Evolutionary conservation across 768 basidiomycete species (phyloP).

Genomic region (Boletus sensibilis): DNA sequence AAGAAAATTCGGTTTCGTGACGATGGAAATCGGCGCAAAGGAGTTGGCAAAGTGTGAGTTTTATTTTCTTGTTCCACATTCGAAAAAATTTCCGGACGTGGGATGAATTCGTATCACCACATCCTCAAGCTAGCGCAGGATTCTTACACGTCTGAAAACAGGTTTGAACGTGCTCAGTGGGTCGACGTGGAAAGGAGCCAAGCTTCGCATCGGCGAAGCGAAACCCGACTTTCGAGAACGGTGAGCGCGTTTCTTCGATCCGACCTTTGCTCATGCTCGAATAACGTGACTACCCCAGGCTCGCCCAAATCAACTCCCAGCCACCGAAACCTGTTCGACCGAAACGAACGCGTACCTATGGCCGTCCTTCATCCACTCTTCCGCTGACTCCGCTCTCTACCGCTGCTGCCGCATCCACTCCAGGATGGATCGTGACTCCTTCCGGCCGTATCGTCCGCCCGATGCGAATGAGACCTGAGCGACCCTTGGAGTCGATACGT

Average conservation of each 20-base stretch:
- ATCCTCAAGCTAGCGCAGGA: neutral
- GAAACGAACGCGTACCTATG: constrained; percentile 42
- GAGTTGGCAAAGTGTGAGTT: constrained; percentile 65
- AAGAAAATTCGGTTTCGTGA: constrained; percentile 71
- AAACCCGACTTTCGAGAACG: constrained; percentile 68
- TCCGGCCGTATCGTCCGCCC: constrained; percentile 65
- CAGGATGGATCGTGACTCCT: constrained; percentile 70
- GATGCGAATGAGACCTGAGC: constrained; percentile 66
- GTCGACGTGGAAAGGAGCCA: constrained; percentile 86
- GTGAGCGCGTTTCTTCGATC: constrained; percentile 33
- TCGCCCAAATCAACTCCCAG: constrained; percentile 18
- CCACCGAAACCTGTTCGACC: constrained; percentile 34
- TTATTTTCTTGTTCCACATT: neutral
- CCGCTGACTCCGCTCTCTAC: constrained; percentile 61
- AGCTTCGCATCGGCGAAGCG: constrained; percentile 80
- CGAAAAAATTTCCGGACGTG: neutral
- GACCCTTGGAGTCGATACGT: constrained; percentile 45
- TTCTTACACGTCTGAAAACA: constrained; percentile 29
- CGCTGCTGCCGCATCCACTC: constrained; percentile 48
- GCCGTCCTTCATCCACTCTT: constrained; percentile 60
- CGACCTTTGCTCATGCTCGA: neutral
- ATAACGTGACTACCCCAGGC: neutral
- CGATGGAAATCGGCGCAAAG: constrained; percentile 59
- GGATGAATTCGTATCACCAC: neutral
- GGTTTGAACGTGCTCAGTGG: constrained; percentile 78